Conservation (phyloP, 441 rosid species). For the Gossypium lobatum region DNA sequence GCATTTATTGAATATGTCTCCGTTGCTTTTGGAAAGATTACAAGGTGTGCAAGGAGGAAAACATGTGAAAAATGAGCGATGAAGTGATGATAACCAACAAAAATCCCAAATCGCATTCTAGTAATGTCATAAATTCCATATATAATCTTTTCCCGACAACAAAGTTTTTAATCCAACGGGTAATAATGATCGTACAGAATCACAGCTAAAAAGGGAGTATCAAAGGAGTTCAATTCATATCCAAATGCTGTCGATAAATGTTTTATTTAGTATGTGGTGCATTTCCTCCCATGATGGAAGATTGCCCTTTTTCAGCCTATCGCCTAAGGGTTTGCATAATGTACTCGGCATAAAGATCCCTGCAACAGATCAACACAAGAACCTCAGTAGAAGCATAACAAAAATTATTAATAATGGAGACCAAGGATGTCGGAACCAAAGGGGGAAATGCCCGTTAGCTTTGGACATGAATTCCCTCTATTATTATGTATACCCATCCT, state of each 20-base stretch:
- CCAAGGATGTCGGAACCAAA: neutral
- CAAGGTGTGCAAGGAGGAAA: neutral
- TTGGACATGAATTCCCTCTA: constrained; percentile 5
- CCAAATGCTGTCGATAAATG: neutral
- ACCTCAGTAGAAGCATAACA: constrained; percentile 1
- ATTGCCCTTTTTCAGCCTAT: constrained; percentile 19
- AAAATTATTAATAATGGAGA: neutral
- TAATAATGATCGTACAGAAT: neutral
- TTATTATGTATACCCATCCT: neutral
- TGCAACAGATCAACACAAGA: constrained; percentile 24
- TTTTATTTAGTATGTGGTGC: constrained; percentile 16
- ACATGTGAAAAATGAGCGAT: neutral
- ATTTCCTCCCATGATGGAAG: neutral
- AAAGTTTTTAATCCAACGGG: neutral
- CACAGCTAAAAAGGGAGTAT: neutral
- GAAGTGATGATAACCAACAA: neutral
- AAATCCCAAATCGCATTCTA: neutral
- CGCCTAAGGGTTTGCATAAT: constrained; percentile 74
- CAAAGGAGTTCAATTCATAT: constrained; percentile 1
- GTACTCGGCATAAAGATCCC: constrained; percentile 96
- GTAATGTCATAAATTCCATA: neutral
- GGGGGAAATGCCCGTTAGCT: neutral
- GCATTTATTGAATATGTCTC: neutral
- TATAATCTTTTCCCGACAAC: neutral
- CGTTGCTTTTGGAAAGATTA: neutral